These are phyloP conservation scores for Colletotrichum gigasporum DNA, from an alignment of 2,329 filamentous ascomycete species.

Conservation along the genomic window DNA sequence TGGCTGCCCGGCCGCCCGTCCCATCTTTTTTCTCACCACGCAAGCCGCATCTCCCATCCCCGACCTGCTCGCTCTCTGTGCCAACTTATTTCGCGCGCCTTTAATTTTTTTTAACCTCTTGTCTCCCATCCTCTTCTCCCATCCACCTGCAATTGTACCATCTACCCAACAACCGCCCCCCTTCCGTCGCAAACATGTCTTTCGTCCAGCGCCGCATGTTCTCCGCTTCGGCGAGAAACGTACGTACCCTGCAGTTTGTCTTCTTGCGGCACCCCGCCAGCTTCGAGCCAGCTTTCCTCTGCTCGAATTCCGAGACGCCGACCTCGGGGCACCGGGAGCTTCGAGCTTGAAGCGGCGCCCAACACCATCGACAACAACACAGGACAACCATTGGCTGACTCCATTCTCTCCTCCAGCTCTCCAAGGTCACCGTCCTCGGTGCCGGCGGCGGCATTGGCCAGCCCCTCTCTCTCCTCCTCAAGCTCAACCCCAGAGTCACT, in stretches of 20 bases:
- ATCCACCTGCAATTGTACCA: constrained; percentile 27
- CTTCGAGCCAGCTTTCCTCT: constrained; percentile 12
- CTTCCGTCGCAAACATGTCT: constrained; percentile 69
- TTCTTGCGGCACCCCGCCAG: constrained; percentile 1
- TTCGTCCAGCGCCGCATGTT: constrained; percentile 83
- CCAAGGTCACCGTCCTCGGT: constrained; percentile 97
- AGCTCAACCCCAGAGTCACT: constrained; percentile 95
- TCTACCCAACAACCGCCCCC: constrained; percentile 24
- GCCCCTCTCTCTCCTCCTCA: constrained; percentile 95
- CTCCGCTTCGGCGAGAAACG: constrained; percentile 81
- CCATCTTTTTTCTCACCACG: constrained; percentile 23
- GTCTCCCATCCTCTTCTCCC: constrained; percentile 34
- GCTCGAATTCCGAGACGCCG: constrained; percentile 26
- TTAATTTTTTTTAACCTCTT: constrained; percentile 37
- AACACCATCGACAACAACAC: background rate
- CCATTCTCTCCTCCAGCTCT: constrained; percentile 68
- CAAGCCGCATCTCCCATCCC: constrained; percentile 13
- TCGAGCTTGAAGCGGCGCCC: constrained; percentile 3
- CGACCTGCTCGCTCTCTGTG: constrained; percentile 3
- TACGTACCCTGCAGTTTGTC: constrained; percentile 52
- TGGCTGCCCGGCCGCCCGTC: constrained; percentile 21
- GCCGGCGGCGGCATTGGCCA: constrained; percentile 98
- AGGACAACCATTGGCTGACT: constrained; percentile 32
- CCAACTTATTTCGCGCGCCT: constrained; percentile 33
- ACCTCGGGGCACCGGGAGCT: constrained; percentile 9